Evolutionary conservation across 1,139 yeast species (phyloP).

Genomic region (Candida freyschussii): DNA sequence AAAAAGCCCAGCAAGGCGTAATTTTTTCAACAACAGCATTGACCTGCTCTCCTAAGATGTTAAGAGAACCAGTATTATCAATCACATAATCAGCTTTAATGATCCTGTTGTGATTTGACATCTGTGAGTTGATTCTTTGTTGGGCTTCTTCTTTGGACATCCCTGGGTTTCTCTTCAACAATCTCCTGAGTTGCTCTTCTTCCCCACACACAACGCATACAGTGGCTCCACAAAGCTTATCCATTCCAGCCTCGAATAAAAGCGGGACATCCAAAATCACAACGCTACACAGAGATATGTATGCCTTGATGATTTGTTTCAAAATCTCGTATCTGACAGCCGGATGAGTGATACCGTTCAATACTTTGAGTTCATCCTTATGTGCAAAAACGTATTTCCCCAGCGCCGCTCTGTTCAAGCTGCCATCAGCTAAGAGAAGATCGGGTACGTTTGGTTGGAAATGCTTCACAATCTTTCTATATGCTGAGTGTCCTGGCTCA

Average conservation of each 20-base stretch:
- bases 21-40: conserved; percentile 41
- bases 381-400: conserved; percentile 79
- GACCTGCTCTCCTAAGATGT: conserved; percentile 44
- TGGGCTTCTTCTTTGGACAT: conserved; percentile 62
- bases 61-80: conserved; percentile 54
- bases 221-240: conserved; percentile 65
- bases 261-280: conserved; percentile 88
- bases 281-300: conserved; percentile 44
- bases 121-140: conserved; percentile 72
- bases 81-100: conserved; percentile 61
- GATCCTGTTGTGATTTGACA: conserved; percentile 57
- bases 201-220: conserved; percentile 63
- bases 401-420: conserved; percentile 64
- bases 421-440: conserved; percentile 46
- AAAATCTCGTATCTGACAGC: conserved; percentile 72
- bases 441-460: conserved; percentile 55
- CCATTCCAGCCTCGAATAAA: conserved; percentile 73
- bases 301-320: conserved; percentile 52
- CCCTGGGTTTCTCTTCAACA: conserved; percentile 63
- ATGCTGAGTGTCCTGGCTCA: conserved; percentile 71
- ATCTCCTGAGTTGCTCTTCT: conserved; percentile 56
- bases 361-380: conserved; percentile 42
- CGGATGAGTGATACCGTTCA: conserved; percentile 85
- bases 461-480: conserved; percentile 53
- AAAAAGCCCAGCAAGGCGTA: conserved; percentile 40